phyloP scores from a whole-genome alignment of 768 basidiomycete species.

The Pleurotus pulmonarius region DNA sequence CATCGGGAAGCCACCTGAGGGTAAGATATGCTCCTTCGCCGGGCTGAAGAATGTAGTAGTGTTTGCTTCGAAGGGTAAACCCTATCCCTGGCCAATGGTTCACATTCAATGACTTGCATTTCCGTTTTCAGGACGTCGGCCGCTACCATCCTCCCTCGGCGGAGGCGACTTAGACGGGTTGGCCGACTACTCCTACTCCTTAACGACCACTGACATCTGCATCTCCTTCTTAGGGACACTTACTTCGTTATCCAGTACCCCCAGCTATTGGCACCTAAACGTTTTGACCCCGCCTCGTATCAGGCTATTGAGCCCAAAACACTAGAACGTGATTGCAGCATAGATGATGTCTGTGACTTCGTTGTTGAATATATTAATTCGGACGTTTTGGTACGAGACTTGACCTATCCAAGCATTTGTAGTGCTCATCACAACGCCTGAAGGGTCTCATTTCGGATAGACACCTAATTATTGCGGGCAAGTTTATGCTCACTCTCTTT shows the following conservation, averaged over 20 bases:
- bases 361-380: slow-evolving; percentile 83
- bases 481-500: slow-evolving; percentile 15
- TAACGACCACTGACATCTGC: neutral
- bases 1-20: slow-evolving; percentile 64
- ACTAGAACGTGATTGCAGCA: slow-evolving; percentile 47
- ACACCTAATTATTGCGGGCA: slow-evolving; percentile 69
- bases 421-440: slow-evolving; percentile 1
- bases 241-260: slow-evolving; percentile 60
- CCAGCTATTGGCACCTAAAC: slow-evolving; percentile 49
- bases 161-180: slow-evolving; percentile 85
- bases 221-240: slow-evolving; percentile 42
- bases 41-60: slow-evolving; percentile 71
- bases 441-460: slow-evolving; percentile 69
- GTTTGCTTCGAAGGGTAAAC: slow-evolving; percentile 54
- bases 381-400: slow-evolving; percentile 60
- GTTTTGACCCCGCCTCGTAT: slow-evolving; percentile 53
- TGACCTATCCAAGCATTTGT: neutral
- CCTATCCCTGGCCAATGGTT: neutral
- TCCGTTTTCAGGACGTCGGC: slow-evolving; percentile 43
- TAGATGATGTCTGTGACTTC: slow-evolving; percentile 76
- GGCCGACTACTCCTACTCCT: slow-evolving; percentile 9
- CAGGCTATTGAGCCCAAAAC: slow-evolving; percentile 28
- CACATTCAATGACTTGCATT: neutral
- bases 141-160: slow-evolving; percentile 64
- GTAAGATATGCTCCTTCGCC: slow-evolving; percentile 51